Percentiles rank a stretch among this genome's conserved stretches.
Evolutionary conservation across 495 filamentous ascomycete genomes (phyloP).

Genomic region (Pseudotulostoma volvatum): DNA sequence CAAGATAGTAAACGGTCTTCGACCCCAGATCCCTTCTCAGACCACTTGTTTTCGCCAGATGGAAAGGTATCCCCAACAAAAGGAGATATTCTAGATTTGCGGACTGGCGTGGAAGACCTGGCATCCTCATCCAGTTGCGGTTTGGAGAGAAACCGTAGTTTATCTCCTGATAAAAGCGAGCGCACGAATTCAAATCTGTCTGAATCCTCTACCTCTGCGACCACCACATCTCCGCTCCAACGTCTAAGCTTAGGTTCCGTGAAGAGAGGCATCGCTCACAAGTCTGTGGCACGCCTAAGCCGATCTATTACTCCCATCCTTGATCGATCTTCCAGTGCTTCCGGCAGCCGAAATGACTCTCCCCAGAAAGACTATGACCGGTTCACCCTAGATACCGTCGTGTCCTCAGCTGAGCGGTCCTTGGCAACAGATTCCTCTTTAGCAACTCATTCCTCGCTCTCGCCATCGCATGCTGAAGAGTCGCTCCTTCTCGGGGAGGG

Average conservation of each 20-base stretch:
- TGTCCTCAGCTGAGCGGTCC: conserved; percentile 19
- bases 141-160: conserved; percentile 10
- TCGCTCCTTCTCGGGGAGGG: conserved; percentile 38
- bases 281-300: conserved; percentile 12
- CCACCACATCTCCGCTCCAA: conserved; percentile 14
- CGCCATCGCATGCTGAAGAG: conserved; percentile 47
- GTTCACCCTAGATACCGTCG: conserved; percentile 12
- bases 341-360: conserved; percentile 14
- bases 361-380: conserved; percentile 3
- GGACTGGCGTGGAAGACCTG: not conserved
- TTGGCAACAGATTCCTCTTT: conserved; percentile 44
- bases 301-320: conserved; percentile 3
- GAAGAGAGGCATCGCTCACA: conserved; percentile 18
- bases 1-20: not conserved
- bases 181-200: conserved; percentile 43
- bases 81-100: not conserved
- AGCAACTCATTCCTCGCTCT: conserved; percentile 47
- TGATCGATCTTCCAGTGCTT: conserved; percentile 1
- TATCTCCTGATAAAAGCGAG: conserved; percentile 34
- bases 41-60: not conserved
- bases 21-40: conserved; percentile 2
- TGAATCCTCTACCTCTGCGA: conserved; percentile 24
- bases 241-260: conserved; percentile 10
- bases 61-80: not conserved
- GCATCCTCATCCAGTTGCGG: not conserved